Percentiles rank a stretch among this genome's conserved stretches.
phyloP scores from a whole-genome alignment of 2,329 filamentous ascomycete species.

The Monosporascus sp. region DNA sequence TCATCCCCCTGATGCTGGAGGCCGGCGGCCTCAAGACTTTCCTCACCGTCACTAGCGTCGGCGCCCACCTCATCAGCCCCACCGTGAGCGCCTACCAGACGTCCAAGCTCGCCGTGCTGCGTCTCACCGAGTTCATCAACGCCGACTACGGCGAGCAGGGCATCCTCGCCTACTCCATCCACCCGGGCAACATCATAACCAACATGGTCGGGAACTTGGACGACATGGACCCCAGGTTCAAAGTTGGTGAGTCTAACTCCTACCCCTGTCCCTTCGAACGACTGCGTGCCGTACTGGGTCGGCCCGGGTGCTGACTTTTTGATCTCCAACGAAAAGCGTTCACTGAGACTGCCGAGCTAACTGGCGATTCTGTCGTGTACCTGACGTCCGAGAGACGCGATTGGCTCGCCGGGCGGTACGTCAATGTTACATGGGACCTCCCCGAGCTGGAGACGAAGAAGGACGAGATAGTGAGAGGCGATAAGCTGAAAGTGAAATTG shows the following conservation, averaged over 20 bases:
- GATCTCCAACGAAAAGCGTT: conserved; percentile 13
- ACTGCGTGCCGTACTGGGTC: background rate
- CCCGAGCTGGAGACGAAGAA: conserved; percentile 26
- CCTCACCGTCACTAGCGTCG: conserved; percentile 37
- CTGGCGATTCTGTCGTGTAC: conserved; percentile 25
- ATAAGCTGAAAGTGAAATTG: conserved; percentile 22
- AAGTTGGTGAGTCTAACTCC: conserved; percentile 8
- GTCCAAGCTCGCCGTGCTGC: conserved; percentile 38
- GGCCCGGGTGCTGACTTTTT: background rate
- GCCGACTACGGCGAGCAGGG: conserved; percentile 35
- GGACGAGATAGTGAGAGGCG: conserved; percentile 22
- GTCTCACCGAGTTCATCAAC: conserved; percentile 39
- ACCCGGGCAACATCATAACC: conserved; percentile 37
- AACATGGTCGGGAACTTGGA: conserved; percentile 19
- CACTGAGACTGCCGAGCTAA: conserved; percentile 19
- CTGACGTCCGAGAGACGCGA: conserved; percentile 21
- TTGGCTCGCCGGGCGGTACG: conserved; percentile 31
- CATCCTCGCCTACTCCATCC: conserved; percentile 34
- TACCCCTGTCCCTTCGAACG: background rate
- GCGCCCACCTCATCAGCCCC: conserved; percentile 23
- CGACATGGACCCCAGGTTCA: conserved; percentile 2
- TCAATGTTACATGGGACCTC: conserved; percentile 34
- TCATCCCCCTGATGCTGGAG: conserved; percentile 35
- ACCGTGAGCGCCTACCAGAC: conserved; percentile 35
- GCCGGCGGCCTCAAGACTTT: conserved; percentile 29